phyloP scores from a whole-genome alignment of 331 rosid species.

The Malus hybrid region DNA sequence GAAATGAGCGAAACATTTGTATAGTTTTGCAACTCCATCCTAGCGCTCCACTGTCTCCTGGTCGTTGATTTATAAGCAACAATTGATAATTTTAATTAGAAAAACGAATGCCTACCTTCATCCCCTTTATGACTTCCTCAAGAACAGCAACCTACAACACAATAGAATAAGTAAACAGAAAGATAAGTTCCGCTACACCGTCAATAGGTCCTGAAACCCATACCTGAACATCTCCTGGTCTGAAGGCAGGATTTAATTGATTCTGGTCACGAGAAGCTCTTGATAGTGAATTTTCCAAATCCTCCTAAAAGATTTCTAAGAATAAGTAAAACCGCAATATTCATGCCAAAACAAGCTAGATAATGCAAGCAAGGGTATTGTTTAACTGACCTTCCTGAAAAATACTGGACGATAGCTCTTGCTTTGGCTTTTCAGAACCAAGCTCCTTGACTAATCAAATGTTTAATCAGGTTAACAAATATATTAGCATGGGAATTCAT shows the following conservation, averaged over 20 bases:
- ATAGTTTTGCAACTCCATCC: not conserved
- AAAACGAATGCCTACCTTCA: constrained; percentile 58
- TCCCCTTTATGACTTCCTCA: constrained; percentile 81
- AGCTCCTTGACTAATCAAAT: constrained; percentile 62
- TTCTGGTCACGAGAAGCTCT: constrained; percentile 62
- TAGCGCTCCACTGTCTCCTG: not conserved
- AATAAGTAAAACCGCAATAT: not conserved
- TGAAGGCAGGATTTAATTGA: constrained; percentile 49
- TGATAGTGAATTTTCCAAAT: constrained; percentile 61
- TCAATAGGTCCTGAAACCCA: not conserved
- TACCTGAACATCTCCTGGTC: constrained; percentile 82
- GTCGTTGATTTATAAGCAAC: not conserved
- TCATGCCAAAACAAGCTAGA: constrained; percentile 6
- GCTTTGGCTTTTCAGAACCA: constrained; percentile 64
- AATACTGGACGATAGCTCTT: constrained; percentile 88
- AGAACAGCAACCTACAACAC: constrained; percentile 68
- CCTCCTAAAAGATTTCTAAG: constrained; percentile 54
- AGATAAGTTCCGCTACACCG: not conserved
- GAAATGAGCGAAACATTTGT: not conserved
- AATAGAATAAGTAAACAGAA: constrained; percentile 11
- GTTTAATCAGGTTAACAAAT: not conserved
- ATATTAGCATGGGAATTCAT: constrained; percentile 5
- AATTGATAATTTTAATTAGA: not conserved
- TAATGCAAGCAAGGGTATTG: constrained; percentile 7
- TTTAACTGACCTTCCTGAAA: constrained; percentile 70